Evolutionary conservation across 345 rosid species (phyloP).

Genomic region (Hibiscus syriacus): DNA sequence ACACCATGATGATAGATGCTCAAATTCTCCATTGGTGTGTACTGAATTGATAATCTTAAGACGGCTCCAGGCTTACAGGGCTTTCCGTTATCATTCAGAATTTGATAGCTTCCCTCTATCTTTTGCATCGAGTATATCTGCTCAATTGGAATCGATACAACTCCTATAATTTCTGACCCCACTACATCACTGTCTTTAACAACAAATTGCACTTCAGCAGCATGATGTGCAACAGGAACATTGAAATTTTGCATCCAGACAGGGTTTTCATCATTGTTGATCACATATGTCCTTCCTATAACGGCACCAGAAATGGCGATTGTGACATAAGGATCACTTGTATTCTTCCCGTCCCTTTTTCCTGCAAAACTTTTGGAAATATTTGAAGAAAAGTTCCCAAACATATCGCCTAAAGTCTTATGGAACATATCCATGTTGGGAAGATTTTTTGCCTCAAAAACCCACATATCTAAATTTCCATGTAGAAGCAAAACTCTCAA

Average conservation of each 20-base stretch:
- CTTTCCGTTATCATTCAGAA: constrained; percentile 51
- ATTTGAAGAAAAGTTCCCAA: constrained; percentile 40
- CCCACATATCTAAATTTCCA: constrained; percentile 84
- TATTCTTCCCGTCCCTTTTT: constrained; percentile 38
- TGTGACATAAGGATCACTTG: constrained; percentile 93
- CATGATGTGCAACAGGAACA: constrained; percentile 82
- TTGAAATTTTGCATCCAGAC: constrained; percentile 82
- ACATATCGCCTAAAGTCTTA: constrained; percentile 68
- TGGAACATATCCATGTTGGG: constrained; percentile 96
- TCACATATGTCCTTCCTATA: constrained; percentile 77
- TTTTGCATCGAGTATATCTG: constrained; percentile 52
- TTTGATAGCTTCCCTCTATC: constrained; percentile 60
- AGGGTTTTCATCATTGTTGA: constrained; percentile 80
- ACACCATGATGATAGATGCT: constrained; percentile 68
- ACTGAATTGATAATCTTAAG: constrained; percentile 67
- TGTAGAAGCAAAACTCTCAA: constrained; percentile 72
- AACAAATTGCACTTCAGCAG: constrained; percentile 76
- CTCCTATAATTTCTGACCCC: constrained; percentile 77
- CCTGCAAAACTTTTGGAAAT: constrained; percentile 44
- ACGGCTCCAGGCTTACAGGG: constrained; percentile 79
- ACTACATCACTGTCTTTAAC: constrained; percentile 88
- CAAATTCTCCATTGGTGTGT: constrained; percentile 56
- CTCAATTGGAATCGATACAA: constrained; percentile 75
- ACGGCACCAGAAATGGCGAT: constrained; percentile 58
- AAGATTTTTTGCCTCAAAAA: constrained; percentile 61